These are phyloP conservation scores for Gloeopeniophorella convolvens DNA, from an alignment of 768 basidiomycete species.

Conservation along the genomic window DNA sequence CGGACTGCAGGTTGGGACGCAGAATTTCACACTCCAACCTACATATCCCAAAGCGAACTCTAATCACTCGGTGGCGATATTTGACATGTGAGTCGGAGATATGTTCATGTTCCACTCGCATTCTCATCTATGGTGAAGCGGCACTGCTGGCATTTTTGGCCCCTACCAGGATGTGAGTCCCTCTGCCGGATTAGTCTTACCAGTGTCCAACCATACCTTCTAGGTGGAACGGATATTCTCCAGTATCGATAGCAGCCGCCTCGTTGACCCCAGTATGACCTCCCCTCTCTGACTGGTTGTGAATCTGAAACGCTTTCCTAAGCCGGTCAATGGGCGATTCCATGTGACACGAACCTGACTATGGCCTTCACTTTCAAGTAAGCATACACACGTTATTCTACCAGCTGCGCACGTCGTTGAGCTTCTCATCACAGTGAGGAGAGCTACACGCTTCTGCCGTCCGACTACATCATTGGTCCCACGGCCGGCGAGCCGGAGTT, in stretches of 20 bases:
- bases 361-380: conserved; percentile 70
- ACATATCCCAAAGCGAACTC: conserved; percentile 54
- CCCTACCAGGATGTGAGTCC: conserved; percentile 66
- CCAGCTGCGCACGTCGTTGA: not conserved
- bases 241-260: conserved; percentile 55
- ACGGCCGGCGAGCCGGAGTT: conserved; percentile 54
- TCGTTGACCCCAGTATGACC: conserved; percentile 54
- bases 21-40: conserved; percentile 44
- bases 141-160: conserved; percentile 64
- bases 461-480: conserved; percentile 73
- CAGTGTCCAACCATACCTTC: not conserved
- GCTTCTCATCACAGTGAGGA: conserved; percentile 28
- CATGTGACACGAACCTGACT: conserved; percentile 53
- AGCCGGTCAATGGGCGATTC: conserved; percentile 72
- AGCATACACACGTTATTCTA: conserved; percentile 18
- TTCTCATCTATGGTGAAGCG: conserved; percentile 35
- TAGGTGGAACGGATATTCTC: conserved; percentile 64
- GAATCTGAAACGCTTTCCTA: not conserved
- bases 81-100: conserved; percentile 57
- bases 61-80: conserved; percentile 56
- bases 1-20: not conserved
- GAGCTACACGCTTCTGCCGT: conserved; percentile 61
- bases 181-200: not conserved
- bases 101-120: not conserved
- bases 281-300: not conserved